Percentiles rank a stretch among this genome's conserved stretches.
These are phyloP conservation scores for Cryphonectria japonica DNA, from an alignment of 2,329 filamentous ascomycete species.

Conservation along the genomic window DNA sequence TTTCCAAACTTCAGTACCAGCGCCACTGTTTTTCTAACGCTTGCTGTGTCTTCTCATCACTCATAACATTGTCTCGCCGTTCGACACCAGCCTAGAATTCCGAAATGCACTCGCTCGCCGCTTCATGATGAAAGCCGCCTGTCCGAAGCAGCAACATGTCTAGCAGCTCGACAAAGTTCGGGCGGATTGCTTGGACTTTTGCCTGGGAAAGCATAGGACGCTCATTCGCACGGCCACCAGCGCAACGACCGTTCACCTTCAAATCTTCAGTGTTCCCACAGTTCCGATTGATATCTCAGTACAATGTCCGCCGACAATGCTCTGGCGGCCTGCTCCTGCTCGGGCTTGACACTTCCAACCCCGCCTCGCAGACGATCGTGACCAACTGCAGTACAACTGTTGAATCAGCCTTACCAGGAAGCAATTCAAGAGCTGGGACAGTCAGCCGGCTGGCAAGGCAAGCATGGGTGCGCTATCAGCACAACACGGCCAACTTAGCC, in stretches of 20 bases:
- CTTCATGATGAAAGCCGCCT: conserved; percentile 24
- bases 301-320: conserved; percentile 53
- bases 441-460: conserved; percentile 43
- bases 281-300: conserved; percentile 30
- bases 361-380: conserved; percentile 44
- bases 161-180: conserved; percentile 27
- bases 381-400: conserved; percentile 45
- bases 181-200: conserved; percentile 22
- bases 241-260: conserved; percentile 32
- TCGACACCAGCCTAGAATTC: not conserved
- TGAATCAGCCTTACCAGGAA: conserved; percentile 40
- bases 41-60: not conserved
- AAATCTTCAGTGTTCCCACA: conserved; percentile 36
- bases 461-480: conserved; percentile 42
- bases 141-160: conserved; percentile 24
- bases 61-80: not conserved
- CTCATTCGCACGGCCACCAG: conserved; percentile 12
- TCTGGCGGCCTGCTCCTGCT: conserved; percentile 59
- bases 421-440: conserved; percentile 37
- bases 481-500: conserved; percentile 35
- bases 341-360: conserved; percentile 46
- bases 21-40: not conserved
- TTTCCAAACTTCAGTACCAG: not conserved
- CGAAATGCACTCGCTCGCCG: conserved; percentile 9
- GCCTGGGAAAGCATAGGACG: conserved; percentile 27